Evolutionary conservation across 176 grass and related monocot species (phyloP).

Genomic region (Zizania latifolia): DNA sequence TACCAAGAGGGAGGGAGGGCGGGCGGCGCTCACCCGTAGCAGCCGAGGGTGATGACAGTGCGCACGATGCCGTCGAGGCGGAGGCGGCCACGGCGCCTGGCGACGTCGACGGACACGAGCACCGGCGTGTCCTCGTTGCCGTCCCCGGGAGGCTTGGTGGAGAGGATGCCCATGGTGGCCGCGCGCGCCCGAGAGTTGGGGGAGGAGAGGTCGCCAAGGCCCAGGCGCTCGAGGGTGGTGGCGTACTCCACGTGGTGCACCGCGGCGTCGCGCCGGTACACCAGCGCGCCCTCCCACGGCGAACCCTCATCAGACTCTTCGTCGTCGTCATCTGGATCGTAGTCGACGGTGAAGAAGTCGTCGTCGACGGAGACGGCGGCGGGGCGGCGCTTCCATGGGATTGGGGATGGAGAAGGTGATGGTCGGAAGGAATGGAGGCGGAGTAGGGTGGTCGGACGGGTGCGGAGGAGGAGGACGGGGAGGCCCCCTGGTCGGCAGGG

Average conservation of each 20-base stretch:
- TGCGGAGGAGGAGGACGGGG: not conserved
- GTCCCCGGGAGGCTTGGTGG: not conserved
- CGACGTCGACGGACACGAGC: constrained; percentile 56
- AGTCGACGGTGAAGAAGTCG: constrained; percentile 35
- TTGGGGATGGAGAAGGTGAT: not conserved
- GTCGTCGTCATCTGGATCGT: constrained; percentile 14
- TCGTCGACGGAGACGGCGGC: not conserved
- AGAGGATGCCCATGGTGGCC: constrained; percentile 55
- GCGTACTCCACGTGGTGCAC: constrained; percentile 58
- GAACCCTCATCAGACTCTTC: constrained; percentile 14
- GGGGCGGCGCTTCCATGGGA: not conserved
- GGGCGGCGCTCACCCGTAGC: constrained; percentile 41
- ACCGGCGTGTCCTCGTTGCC: constrained; percentile 40
- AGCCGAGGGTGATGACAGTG: constrained; percentile 72
- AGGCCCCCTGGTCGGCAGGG: not conserved
- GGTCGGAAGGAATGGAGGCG: not conserved
- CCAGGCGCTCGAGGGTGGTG: constrained; percentile 67
- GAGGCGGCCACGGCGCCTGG: constrained; percentile 54
- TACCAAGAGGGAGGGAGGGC: not conserved
- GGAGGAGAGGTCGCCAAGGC: constrained; percentile 51
- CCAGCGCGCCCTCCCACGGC: constrained; percentile 67
- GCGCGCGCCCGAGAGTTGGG: constrained; percentile 40
- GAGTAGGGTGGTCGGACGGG: not conserved
- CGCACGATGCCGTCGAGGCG: constrained; percentile 72
- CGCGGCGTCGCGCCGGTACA: constrained; percentile 67